phyloP scores from a whole-genome alignment of 805 yeast species.

The Cyberlindnera euphorbiae region DNA sequence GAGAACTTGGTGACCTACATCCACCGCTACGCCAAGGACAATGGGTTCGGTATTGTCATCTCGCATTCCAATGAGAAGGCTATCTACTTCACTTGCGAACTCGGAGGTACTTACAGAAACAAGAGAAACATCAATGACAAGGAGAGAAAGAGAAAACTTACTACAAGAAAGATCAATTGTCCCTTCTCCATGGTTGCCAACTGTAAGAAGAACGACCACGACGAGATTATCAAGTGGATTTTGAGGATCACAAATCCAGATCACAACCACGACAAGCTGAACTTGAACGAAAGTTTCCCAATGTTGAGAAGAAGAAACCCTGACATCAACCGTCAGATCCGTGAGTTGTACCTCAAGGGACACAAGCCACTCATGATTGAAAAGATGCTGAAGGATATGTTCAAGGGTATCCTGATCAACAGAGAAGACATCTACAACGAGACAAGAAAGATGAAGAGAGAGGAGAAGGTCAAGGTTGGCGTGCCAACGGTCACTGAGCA shows the following conservation, averaged over 20 bases:
- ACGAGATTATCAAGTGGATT: conserved; percentile 24
- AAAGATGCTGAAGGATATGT: conserved; percentile 22
- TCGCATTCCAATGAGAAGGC: conserved; percentile 30
- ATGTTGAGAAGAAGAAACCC: conserved; percentile 30
- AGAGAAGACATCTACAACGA: conserved; percentile 29
- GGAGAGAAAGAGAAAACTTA: conserved; percentile 27
- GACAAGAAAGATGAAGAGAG: conserved; percentile 30
- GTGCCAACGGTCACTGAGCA: conserved; percentile 7
- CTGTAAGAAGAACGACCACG: conserved; percentile 27
- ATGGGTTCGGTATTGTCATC: conserved; percentile 29
- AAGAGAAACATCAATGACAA: conserved; percentile 28
- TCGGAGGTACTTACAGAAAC: conserved; percentile 28
- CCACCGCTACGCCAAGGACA: conserved; percentile 27
- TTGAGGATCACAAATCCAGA: conserved; percentile 25
- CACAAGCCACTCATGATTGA: conserved; percentile 27
- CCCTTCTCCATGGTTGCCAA: conserved; percentile 30
- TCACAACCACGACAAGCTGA: conserved; percentile 28
- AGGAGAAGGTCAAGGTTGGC: conserved; percentile 21
- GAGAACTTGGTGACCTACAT: conserved; percentile 24
- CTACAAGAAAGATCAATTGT: conserved; percentile 29
- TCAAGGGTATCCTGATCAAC: conserved; percentile 25
- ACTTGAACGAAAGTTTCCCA: conserved; percentile 27
- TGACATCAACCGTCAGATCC: conserved; percentile 27
- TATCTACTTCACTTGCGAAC: conserved; percentile 28
- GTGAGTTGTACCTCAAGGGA: conserved; percentile 27